A percentile compares a stretch with the other conserved stretches of the same genome.
Conservation (phyloP, 441 rosid genomes). For the Euphorbia celastroides region DNA sequence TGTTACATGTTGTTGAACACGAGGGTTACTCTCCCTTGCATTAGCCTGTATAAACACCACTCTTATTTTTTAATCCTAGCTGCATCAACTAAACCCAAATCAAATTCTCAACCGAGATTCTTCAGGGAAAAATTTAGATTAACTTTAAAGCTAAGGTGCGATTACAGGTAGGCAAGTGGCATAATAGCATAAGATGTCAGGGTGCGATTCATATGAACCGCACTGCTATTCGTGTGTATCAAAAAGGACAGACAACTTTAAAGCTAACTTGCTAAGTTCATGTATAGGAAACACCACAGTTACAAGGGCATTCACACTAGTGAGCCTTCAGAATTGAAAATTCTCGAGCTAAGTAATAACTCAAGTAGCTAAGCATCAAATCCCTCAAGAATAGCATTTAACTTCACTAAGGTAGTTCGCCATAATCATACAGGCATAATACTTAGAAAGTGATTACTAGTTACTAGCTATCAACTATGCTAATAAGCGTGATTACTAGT, state of each 20-base stretch:
- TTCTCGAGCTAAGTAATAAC: too few relatives aligned
- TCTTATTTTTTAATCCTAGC: conserved; percentile 8
- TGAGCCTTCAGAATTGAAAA: too few relatives aligned
- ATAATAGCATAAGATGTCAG: neutral
- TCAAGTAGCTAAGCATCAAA: neutral
- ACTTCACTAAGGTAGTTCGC: neutral
- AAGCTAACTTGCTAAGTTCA: neutral
- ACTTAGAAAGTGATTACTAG: too few relatives aligned
- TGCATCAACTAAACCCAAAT: neutral
- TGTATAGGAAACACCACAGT: neutral
- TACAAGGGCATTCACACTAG: neutral
- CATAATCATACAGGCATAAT: neutral
- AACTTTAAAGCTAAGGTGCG: too few relatives aligned
- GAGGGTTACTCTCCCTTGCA: neutral
- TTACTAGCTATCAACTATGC: too few relatives aligned
- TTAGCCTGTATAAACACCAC: neutral
- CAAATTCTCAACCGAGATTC: neutral
- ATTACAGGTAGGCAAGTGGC: too few relatives aligned
- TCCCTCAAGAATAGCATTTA: too few relatives aligned
- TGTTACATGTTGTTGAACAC: too few relatives aligned
- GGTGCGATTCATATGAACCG: neutral
- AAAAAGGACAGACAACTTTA: neutral
- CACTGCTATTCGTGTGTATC: neutral
- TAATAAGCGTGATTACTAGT: neutral
- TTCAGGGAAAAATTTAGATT: neutral